phyloP scores from a whole-genome alignment of 495 filamentous ascomycete genomes.

The Cercophora samala region DNA sequence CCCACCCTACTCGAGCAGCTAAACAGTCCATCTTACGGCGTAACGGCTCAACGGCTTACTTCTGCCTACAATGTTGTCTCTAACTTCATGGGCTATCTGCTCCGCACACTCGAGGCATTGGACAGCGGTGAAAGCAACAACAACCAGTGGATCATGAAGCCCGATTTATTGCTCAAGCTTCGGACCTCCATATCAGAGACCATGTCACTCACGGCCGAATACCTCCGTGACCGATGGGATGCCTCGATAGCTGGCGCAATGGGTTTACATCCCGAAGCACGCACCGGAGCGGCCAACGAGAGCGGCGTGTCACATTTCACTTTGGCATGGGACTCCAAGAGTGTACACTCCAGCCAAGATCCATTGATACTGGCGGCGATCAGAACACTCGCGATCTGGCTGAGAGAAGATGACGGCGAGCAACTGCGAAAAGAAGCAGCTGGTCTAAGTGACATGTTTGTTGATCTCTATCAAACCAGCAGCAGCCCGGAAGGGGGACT shows the following conservation, averaged over 20 bases:
- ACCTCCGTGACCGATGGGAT: conserved; percentile 64
- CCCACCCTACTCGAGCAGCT: conserved; percentile 57
- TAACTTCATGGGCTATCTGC: conserved; percentile 56
- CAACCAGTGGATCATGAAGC: conserved; percentile 36
- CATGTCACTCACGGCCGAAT: conserved; percentile 57
- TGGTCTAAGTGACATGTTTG: conserved; percentile 56
- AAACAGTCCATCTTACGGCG: conserved; percentile 47
- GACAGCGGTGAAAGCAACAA: conserved; percentile 18
- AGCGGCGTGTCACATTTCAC: conserved; percentile 35
- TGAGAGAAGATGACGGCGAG: conserved; percentile 62
- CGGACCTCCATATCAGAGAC: conserved; percentile 57
- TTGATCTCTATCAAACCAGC: conserved; percentile 50
- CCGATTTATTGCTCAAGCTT: conserved; percentile 56
- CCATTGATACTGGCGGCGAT: conserved; percentile 52
- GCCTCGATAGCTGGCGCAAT: conserved; percentile 51
- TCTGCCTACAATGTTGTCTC: conserved; percentile 58
- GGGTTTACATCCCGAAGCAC: conserved; percentile 50
- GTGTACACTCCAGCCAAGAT: conserved; percentile 36
- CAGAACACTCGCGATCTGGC: conserved; percentile 55
- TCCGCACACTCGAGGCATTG: conserved; percentile 44
- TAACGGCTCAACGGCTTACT: conserved; percentile 49
- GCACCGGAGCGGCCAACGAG: conserved; percentile 31
- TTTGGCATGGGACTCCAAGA: conserved; percentile 52
- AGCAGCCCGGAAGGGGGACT: conserved; percentile 23
- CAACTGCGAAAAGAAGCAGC: conserved; percentile 49